A percentile compares a stretch with the other conserved stretches of the same genome.
Conservation (phyloP, 345 rosid species). For the Gossypium mustelinum region DNA sequence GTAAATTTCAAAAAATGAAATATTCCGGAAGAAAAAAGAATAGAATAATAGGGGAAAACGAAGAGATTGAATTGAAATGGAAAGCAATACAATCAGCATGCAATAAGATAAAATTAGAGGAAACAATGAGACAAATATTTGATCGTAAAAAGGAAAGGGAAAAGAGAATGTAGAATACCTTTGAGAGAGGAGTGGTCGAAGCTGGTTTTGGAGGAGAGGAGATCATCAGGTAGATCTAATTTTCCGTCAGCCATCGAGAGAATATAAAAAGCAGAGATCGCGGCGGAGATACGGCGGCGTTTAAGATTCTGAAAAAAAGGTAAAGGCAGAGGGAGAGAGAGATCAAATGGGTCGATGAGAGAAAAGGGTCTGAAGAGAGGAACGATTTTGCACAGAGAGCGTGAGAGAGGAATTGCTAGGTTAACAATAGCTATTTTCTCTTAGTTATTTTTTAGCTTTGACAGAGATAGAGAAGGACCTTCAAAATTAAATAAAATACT, state of each 20-base stretch:
- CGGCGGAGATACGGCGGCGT: not conserved
- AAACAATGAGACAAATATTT: not conserved
- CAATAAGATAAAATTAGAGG: not conserved
- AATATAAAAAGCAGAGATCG: slow-evolving; percentile 7
- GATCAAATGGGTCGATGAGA: not conserved
- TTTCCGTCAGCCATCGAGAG: slow-evolving; percentile 26
- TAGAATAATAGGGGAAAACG: not conserved
- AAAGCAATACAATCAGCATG: not conserved
- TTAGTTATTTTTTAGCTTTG: not conserved
- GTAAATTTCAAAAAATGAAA: not conserved
- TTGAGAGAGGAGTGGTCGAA: slow-evolving; percentile 19
- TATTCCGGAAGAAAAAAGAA: not conserved
- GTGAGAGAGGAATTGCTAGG: slow-evolving; percentile 18
- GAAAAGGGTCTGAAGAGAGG: not conserved
- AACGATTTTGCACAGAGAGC: not conserved
- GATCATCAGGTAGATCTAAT: slow-evolving; percentile 27
- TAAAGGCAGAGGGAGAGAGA: not conserved
- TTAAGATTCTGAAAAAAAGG: not conserved
- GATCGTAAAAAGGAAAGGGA: not conserved
- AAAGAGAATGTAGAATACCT: slow-evolving; percentile 14
- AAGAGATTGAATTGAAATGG: not conserved
- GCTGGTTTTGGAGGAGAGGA: slow-evolving; percentile 18
- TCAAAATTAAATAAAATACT: not conserved
- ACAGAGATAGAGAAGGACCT: not conserved
- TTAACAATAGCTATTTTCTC: not conserved